Evolutionary conservation across 192 early-diverging fungal genomes (phyloP), one percentile per base, ranked within the genome.

Genomic region (Rhizophagus clarus): DNA sequence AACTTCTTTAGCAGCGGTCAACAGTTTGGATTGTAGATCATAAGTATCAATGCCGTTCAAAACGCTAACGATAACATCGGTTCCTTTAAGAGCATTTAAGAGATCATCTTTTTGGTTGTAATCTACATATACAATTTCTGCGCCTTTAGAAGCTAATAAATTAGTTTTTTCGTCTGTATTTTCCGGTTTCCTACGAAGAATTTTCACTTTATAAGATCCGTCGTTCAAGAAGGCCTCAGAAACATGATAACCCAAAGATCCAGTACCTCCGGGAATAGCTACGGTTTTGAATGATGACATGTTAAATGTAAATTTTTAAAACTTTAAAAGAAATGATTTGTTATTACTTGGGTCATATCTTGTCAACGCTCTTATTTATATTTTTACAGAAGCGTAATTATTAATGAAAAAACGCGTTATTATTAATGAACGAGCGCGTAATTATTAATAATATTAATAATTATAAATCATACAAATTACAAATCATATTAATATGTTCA

Each of bases 141-240:
- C 78, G n/a, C 78, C 71, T 26, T 56, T 70, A 5, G 37, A 26
- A 56, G 49, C 26, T 34, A 74, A 74, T 14, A 28, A 60, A 51
- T 29, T 45, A 32, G 72, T 26, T 74, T 51, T 74, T 28, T 26
- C 72, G 10, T 74, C 60, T 49, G 3, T 22, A 28, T 28, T 74
- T 74, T 74, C 51, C 4, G 72, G 47, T 22, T 56, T 26, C 6
- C 12, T 56, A 15, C 72, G 40, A 56, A 74, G 72, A 61, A 79
- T 75, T 29, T 79, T 79, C 17, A 79, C 72, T 5, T 32, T 79
- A 32, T 72, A 79, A 76, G 62, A 72, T 56, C 78, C 78, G n/a
- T 79, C 70, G 14, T 51, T 72, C 17, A 79, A 34, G 22, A 79
- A 45, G 15, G 66, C 78, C 14, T 79, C 78, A 37, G 49, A 6